Conservation (phyloP, 495 filamentous ascomycete species). For the Hypoxylon perforatum region DNA sequence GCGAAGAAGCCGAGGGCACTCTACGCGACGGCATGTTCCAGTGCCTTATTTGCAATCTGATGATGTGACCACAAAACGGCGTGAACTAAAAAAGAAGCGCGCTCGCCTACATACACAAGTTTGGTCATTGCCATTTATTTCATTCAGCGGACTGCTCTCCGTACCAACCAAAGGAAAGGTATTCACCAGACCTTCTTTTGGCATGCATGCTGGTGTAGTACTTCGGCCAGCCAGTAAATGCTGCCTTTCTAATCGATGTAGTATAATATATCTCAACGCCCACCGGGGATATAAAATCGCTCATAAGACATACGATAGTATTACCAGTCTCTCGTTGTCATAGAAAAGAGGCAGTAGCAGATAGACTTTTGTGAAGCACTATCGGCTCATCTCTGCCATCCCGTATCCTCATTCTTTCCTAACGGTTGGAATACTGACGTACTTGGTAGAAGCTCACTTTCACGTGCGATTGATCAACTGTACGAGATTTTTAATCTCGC, state of each 20-base stretch:
- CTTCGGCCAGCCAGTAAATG: constrained; percentile 24
- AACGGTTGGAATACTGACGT: background rate
- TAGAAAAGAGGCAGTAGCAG: constrained; percentile 12
- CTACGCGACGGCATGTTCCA: background rate
- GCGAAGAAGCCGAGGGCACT: constrained; percentile 20
- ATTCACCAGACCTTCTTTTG: constrained; percentile 1
- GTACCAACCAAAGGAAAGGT: constrained; percentile 10
- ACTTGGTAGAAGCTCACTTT: background rate
- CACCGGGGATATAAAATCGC: constrained; percentile 35
- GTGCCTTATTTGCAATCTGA: constrained; percentile 8
- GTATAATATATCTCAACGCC: constrained; percentile 28
- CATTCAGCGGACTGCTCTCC: constrained; percentile 20
- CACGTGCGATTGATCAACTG: background rate
- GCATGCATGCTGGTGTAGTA: constrained; percentile 17
- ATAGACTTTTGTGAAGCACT: constrained; percentile 7
- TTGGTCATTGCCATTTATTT: background rate
- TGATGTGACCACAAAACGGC: constrained; percentile 4
- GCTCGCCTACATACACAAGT: constrained; percentile 11
- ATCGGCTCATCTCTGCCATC: background rate
- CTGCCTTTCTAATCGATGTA: constrained; percentile 26
- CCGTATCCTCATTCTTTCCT: no score
- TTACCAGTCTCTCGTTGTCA: constrained; percentile 5
- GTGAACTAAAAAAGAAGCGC: constrained; percentile 11
- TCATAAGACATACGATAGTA: constrained; percentile 28
- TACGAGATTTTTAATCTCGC: background rate